Percentiles rank a stretch among this genome's conserved stretches.
These are phyloP conservation scores for Entoloma clypeatum DNA, from an alignment of 1,284 basidiomycete genomes.

Conservation along the genomic window DNA sequence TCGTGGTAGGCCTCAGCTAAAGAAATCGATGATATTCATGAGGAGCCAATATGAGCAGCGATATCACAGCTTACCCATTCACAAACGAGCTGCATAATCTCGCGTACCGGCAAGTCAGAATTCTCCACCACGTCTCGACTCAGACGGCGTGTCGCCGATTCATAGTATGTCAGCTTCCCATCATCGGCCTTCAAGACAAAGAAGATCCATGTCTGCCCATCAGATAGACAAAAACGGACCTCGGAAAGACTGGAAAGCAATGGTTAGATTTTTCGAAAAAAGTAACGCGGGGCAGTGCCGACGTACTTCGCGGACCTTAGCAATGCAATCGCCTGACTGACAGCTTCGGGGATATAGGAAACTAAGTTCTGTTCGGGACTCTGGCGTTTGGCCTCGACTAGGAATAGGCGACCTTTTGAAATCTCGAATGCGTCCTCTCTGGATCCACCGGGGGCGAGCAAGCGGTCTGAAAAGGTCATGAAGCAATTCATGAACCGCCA, in stretches of 20 bases:
- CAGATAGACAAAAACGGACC: conserved; percentile 27
- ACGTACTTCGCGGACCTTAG: conserved; percentile 21
- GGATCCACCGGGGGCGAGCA: conserved; percentile 22
- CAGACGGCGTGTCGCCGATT: conserved; percentile 19
- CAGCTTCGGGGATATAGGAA: conserved; percentile 23
- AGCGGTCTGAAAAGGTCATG: conserved; percentile 19
- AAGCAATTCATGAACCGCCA: conserved; percentile 10
- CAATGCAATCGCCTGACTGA: conserved; percentile 26
- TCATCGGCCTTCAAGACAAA: conserved; percentile 24
- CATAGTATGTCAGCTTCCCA: conserved; percentile 22
- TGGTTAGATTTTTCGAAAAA: conserved; percentile 17
- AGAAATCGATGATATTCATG: conserved; percentile 13
- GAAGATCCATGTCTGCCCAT: conserved; percentile 24
- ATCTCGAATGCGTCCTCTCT: conserved; percentile 21
- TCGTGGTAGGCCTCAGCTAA: conserved; percentile 19
- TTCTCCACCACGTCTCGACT: conserved; percentile 19
- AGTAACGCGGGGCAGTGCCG: conserved; percentile 11
- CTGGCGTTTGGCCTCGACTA: conserved; percentile 23
- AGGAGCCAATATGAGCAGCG: conserved; percentile 6
- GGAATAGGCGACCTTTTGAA: conserved; percentile 19
- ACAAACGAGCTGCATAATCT: conserved; percentile 22
- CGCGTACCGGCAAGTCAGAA: conserved; percentile 19
- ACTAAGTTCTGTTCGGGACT: conserved; percentile 14
- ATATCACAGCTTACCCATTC: conserved; percentile 21
- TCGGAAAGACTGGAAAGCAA: conserved; percentile 20